Conservation (phyloP, 2,329 filamentous ascomycete species). For the Aspergillus flavus region DNA sequence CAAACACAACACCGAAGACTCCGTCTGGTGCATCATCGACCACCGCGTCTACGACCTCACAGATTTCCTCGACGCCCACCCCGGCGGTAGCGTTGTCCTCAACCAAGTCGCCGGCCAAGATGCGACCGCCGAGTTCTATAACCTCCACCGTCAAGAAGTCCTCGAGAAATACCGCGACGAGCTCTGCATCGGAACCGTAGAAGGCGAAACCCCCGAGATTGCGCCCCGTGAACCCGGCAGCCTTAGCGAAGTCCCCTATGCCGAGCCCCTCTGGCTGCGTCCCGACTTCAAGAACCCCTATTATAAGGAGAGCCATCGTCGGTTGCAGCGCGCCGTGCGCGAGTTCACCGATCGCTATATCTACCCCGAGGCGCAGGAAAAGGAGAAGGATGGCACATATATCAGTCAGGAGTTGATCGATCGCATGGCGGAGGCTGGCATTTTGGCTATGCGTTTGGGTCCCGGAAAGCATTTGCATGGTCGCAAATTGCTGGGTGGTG, state of each 20-base stretch:
- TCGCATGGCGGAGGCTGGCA: conserved; percentile 71
- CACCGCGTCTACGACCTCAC: conserved; percentile 83
- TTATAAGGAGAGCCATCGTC: conserved; percentile 73
- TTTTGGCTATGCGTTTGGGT: conserved; percentile 80
- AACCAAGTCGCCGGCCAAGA: conserved; percentile 79
- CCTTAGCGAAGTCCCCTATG: conserved; percentile 77
- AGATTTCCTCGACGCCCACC: conserved; percentile 83
- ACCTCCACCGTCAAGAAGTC: conserved; percentile 89
- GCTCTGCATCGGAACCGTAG: conserved; percentile 74
- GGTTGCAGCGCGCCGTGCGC: conserved; percentile 69
- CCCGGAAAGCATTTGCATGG: conserved; percentile 81
- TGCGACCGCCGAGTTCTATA: conserved; percentile 84
- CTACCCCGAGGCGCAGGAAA: conserved; percentile 72
- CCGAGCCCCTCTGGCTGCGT: conserved; percentile 80
- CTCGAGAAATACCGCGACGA: conserved; percentile 72
- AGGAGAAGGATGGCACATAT: conserved; percentile 72
- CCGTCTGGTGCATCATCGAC: conserved; percentile 83
- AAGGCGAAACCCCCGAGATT: conserved; percentile 74
- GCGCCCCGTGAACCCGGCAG: conserved; percentile 70
- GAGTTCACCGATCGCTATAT: conserved; percentile 73
- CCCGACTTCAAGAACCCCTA: conserved; percentile 78
- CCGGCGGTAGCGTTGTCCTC: conserved; percentile 78
- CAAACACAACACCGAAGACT: conserved; percentile 74
- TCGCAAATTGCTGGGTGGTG: conserved; percentile 67
- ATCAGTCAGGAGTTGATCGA: conserved; percentile 74